Evolutionary conservation across 257 asterid genomes (phyloP).

Genomic region (Ilex aquifolium): DNA sequence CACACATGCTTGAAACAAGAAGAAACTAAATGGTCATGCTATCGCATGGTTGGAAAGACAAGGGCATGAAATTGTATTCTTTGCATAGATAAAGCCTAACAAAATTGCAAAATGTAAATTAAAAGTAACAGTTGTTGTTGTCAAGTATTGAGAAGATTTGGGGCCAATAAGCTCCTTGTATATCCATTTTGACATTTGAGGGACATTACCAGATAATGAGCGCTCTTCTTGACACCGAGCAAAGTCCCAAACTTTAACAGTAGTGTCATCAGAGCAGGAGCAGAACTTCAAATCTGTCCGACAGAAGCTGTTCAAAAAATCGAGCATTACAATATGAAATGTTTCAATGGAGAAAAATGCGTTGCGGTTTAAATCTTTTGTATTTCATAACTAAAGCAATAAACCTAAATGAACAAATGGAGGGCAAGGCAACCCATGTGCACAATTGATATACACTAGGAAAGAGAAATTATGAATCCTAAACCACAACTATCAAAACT

Average conservation of each 20-base stretch:
- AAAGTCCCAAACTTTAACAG: constrained; percentile 99
- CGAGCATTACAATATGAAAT: neutral
- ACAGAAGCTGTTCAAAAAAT: constrained; percentile 64
- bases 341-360: neutral
- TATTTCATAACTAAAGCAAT: too few species aligned
- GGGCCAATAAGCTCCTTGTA: constrained; percentile 1
- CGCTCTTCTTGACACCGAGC: constrained; percentile 99
- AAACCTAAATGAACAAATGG: too few species aligned
- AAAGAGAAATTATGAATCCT: too few species aligned
- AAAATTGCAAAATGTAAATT: neutral
- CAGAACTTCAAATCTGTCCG: constrained; percentile 97
- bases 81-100: neutral
- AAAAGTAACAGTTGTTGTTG: neutral
- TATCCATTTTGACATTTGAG: constrained; percentile 24
- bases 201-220: constrained; percentile 90
- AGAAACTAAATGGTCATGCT: neutral
- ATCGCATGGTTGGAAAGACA: too few species aligned
- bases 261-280: constrained; percentile 98
- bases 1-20: neutral
- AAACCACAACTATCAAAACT: too few species aligned
- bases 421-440: too few species aligned
- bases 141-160: too few species aligned
- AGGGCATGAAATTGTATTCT: neutral
- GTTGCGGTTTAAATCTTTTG: too few species aligned
- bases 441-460: too few species aligned